Base-by-base conservation (phyloP, 75 land plant species). In the Picea glauca region DNA sequence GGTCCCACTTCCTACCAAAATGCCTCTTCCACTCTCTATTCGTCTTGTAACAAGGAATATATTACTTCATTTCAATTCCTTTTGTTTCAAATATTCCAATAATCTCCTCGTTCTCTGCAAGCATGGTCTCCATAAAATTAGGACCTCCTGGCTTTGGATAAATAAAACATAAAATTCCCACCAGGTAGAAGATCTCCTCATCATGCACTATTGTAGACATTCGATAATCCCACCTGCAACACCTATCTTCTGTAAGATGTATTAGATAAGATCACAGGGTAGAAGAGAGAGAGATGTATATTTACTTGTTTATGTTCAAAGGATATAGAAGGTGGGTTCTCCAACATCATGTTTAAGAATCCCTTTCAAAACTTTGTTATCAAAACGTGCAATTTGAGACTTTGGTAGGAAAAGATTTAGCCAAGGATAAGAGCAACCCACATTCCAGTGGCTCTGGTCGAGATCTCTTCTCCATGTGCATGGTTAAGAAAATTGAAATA, bases 401-500 rank as follows among this genome's bases (percentile, higher is more conserved):
- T 84, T 84, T 0, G 92, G 84, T 0, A 93, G 82, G 75, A 93
- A 83, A 5, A 93, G 43, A 76, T 87, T 89, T 4, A 93, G 78
- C 96, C 94, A 93, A 12, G 96, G 96, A 78, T 93, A 94, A 9
- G 93, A 11, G 89, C 80, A 46, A 87, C 86, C 96, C 93, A 93
- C 0, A 76, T 78, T 26, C 94, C 92, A 50, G 32, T 83, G 57
- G 77, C 86, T 58, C 67, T 86, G 5, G 91, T 88, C 13, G 60
- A 81, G 72, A 79, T 54, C 90, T 93, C 96, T n/a, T 62, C 86
- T 15, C 43, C 31, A 82, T 84, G 83, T 54, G 91, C 96, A 1
- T 92, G 85, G 14, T 85, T 35, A 4, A 93, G 76, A 67, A 93
- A 93, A 1, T 90, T 89, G 79, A 78, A 78, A 84, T 91, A 93